phyloP scores from a whole-genome alignment of 345 rosid genomes.

The Brassica rapa region DNA sequence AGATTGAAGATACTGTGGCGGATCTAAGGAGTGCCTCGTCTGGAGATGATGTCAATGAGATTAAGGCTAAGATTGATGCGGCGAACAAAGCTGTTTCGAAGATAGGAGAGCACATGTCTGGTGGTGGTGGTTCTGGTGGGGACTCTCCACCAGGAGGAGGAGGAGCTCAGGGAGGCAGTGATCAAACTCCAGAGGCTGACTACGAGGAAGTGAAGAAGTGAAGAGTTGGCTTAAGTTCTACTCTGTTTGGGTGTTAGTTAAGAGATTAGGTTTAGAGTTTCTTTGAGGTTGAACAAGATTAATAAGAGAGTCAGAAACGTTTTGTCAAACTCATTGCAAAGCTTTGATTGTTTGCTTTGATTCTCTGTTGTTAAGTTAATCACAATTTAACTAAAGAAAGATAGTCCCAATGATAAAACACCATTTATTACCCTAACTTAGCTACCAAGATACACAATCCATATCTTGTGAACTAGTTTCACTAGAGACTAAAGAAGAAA shows the following conservation, averaged over 20 bases:
- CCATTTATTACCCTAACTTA: background rate
- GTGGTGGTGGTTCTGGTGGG: constrained; percentile 43
- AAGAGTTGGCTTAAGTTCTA: constrained; percentile 11
- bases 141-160: constrained; percentile 46
- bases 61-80: constrained; percentile 69
- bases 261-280: constrained; percentile 1
- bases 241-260: background rate
- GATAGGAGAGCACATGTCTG: constrained; percentile 88
- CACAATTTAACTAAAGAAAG: background rate
- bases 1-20: constrained; percentile 67
- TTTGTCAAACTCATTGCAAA: too few species aligned
- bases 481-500: background rate
- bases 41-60: constrained; percentile 64
- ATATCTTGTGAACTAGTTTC: background rate
- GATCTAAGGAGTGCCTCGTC: constrained; percentile 62
- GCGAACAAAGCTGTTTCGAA: constrained; percentile 87
- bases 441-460: background rate
- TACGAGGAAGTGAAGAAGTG: constrained; percentile 82
- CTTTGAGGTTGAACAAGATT: too few species aligned
- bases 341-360: too few species aligned
- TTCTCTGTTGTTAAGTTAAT: background rate
- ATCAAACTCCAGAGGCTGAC: constrained; percentile 78
- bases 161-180: constrained; percentile 62
- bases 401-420: background rate
- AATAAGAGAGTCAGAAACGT: too few species aligned